These are phyloP conservation scores for Trichoderma sp. DNA, from an alignment of 2,329 filamentous ascomycete genomes.

Conservation along the genomic window DNA sequence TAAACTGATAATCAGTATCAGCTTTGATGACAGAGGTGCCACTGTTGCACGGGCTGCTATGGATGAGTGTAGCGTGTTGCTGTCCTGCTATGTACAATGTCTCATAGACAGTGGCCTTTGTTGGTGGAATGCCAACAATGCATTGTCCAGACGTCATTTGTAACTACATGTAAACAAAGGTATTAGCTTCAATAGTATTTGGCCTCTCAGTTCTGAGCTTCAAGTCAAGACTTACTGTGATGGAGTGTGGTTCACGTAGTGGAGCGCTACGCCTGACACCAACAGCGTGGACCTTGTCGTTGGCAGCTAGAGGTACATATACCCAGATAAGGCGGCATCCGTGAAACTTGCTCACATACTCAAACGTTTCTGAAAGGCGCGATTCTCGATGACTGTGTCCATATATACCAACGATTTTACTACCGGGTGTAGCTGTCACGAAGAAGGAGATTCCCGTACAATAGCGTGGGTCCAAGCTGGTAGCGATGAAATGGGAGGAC, in stretches of 20 bases:
- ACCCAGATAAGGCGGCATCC: background rate
- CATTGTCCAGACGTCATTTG: background rate
- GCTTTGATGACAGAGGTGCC: background rate
- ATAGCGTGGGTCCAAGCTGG: background rate
- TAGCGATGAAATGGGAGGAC: background rate
- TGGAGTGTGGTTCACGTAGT: background rate
- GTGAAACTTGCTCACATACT: background rate
- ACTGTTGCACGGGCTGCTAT: background rate
- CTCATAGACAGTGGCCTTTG: background rate
- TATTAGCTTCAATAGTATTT: background rate
- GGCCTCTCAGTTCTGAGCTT: background rate
- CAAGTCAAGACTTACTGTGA: background rate
- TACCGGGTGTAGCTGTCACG: background rate
- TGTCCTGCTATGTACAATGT: background rate
- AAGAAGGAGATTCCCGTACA: slow-evolving; percentile 16
- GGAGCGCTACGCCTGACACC: background rate
- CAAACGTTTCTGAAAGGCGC: background rate
- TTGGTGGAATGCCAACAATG: background rate
- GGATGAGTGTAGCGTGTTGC: background rate
- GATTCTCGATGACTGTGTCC: background rate
- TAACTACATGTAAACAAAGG: background rate
- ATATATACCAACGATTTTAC: background rate
- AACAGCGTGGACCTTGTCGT: background rate
- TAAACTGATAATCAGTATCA: background rate
- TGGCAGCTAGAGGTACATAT: slow-evolving; percentile 1